These are phyloP conservation scores for Ascochyta fabae DNA, from an alignment of 2,329 filamentous ascomycete genomes.

Conservation along the genomic window DNA sequence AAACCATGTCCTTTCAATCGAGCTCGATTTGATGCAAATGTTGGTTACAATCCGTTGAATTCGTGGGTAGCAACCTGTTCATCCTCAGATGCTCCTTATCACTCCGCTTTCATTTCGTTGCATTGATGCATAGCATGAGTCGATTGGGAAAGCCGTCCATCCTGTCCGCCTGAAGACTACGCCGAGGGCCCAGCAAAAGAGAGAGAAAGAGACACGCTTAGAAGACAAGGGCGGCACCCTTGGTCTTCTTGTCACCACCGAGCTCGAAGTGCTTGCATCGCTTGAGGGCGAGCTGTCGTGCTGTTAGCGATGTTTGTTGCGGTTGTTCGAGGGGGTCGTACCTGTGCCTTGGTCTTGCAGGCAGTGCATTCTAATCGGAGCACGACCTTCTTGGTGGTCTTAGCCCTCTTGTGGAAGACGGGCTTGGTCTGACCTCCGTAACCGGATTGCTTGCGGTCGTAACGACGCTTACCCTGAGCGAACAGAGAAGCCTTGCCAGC, in stretches of 20 bases:
- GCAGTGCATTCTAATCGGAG: slow-evolving; percentile 95
- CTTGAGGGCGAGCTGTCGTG: slow-evolving; percentile 94
- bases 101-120: slow-evolving; percentile 37
- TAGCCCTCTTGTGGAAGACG: slow-evolving; percentile 99
- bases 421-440: slow-evolving; percentile 99
- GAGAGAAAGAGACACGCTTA: slow-evolving; percentile 68
- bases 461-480: slow-evolving; percentile 99
- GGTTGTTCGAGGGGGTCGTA: slow-evolving; percentile 14
- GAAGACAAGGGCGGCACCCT: slow-evolving; percentile 99
- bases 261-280: slow-evolving; percentile 99
- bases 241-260: slow-evolving; percentile 99
- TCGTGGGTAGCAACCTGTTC: slow-evolving; percentile 44
- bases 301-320: slow-evolving; percentile 19
- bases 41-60: slow-evolving; percentile 48
- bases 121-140: slow-evolving; percentile 41
- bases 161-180: slow-evolving; percentile 47
- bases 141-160: slow-evolving; percentile 45
- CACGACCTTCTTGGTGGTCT: slow-evolving; percentile 99
- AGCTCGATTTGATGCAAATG: slow-evolving; percentile 51
- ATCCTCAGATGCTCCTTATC: slow-evolving; percentile 40
- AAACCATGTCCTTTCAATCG: slow-evolving; percentile 41
- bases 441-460: slow-evolving; percentile 89
- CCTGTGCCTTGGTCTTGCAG: slow-evolving; percentile 70
- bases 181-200: slow-evolving; percentile 50
- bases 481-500: slow-evolving; percentile 94